A percentile compares a stretch with the other conserved stretches of the same genome.
Conservation (phyloP, 352 stramenopile genomes). For the Phytopythium kandeliae region DNA sequence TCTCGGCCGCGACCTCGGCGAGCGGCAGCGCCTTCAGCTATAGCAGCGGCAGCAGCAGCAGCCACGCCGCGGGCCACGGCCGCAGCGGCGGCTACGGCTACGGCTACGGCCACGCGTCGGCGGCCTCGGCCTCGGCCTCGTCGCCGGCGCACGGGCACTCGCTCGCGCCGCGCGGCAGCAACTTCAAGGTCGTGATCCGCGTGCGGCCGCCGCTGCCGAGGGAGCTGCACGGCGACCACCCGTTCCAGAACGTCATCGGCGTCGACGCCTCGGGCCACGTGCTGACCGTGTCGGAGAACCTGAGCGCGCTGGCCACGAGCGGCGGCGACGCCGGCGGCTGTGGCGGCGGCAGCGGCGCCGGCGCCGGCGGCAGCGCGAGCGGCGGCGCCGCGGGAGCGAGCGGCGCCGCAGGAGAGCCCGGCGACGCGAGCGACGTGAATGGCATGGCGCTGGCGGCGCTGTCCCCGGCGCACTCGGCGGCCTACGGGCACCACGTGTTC, state of each 20-base stretch:
- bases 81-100: too few species aligned
- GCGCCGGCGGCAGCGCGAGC: constrained; percentile 10
- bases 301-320: constrained; percentile 34
- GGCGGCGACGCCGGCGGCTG: constrained; percentile 11
- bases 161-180: constrained; percentile 45
- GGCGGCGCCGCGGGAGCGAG: constrained; percentile 13
- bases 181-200: constrained; percentile 93
- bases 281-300: constrained; percentile 87
- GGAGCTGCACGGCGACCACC: constrained; percentile 83
- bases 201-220: constrained; percentile 84
- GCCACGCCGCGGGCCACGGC: neutral
- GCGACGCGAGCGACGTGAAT: constrained; percentile 2
- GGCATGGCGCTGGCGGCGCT: constrained; percentile 9
- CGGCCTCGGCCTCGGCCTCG: too few species aligned
- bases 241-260: constrained; percentile 89
- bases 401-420: constrained; percentile 1
- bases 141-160: constrained; percentile 12
- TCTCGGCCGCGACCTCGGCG: constrained; percentile 16
- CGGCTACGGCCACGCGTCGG: neutral
- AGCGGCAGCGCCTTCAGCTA: constrained; percentile 19
- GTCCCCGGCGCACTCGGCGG: constrained; percentile 11
- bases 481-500: constrained; percentile 88
- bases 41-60: constrained; percentile 9
- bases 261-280: constrained; percentile 83
- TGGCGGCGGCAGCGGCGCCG: constrained; percentile 17